phyloP scores from a whole-genome alignment of 345 rosid species.

The Firmiana major region DNA sequence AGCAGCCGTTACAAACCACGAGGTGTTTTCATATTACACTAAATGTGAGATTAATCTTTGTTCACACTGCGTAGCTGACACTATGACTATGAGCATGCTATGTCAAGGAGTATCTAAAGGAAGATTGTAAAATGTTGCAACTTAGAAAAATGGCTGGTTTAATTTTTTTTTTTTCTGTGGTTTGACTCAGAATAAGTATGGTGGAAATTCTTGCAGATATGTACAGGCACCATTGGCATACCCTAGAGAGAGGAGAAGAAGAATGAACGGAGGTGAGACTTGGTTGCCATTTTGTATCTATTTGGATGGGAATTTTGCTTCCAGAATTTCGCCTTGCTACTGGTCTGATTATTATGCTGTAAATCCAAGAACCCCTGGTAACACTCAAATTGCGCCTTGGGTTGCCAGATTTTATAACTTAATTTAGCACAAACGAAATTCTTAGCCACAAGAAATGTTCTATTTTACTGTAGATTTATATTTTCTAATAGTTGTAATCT shows the following conservation, averaged over 20 bases:
- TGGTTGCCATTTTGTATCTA: slow-evolving; percentile 59
- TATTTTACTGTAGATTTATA: no score
- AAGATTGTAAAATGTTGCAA: no score
- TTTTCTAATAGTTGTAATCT: no score
- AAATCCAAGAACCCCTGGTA: slow-evolving; percentile 43
- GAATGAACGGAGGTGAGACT: slow-evolving; percentile 60
- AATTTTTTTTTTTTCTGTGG: neutral
- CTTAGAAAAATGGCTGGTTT: neutral
- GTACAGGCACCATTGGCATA: slow-evolving; percentile 71
- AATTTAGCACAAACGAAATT: neutral
- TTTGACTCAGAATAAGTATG: neutral
- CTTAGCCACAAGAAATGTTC: neutral
- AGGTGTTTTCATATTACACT: no score
- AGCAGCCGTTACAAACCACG: no score
- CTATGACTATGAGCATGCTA: no score
- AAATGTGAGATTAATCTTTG: no score
- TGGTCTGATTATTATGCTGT: slow-evolving; percentile 65
- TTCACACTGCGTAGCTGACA: no score
- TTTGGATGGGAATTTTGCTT: slow-evolving; percentile 37
- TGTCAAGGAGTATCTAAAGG: no score
- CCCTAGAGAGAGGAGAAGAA: slow-evolving; percentile 56
- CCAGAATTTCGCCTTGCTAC: slow-evolving; percentile 39
- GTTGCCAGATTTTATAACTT: slow-evolving; percentile 41
- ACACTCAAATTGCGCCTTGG: slow-evolving; percentile 61
- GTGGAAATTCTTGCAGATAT: slow-evolving; percentile 31